Percentiles rank a stretch among this genome's conserved stretches.
Conservation (phyloP, 2,329 filamentous ascomycete genomes). For the Laburnicola sp. region DNA sequence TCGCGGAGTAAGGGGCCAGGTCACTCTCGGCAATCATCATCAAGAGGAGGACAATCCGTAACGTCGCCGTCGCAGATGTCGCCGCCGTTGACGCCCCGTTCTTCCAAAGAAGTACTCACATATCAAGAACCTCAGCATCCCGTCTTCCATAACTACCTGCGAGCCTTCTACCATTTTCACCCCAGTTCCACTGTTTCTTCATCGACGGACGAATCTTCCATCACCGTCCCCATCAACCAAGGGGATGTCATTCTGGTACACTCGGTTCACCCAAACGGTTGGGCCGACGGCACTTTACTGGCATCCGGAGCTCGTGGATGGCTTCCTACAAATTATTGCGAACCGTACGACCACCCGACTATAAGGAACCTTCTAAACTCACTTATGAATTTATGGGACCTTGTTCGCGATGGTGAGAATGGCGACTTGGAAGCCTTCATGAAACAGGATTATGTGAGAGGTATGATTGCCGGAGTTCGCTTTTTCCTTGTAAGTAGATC, state of each 20-base stretch:
- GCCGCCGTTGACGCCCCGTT: conserved; percentile 74
- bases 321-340: conserved; percentile 98
- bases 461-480: conserved; percentile 89
- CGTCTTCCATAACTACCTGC: conserved; percentile 90
- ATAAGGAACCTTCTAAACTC: conserved; percentile 85
- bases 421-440: conserved; percentile 78
- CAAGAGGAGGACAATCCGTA: conserved; percentile 36
- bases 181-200: conserved; percentile 76
- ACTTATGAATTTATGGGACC: conserved; percentile 88
- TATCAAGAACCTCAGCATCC: conserved; percentile 56
- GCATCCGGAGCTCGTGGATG: conserved; percentile 86
- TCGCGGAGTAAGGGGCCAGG: conserved; percentile 24
- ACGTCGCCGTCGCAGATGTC: conserved; percentile 63
- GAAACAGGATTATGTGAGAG: conserved; percentile 92
- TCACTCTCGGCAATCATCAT: conserved; percentile 40
- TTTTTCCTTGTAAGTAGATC: conserved; percentile 74
- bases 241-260: conserved; percentile 94
- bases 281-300: conserved; percentile 93
- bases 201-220: conserved; percentile 64
- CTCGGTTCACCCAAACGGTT: conserved; percentile 96
- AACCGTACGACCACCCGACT: conserved; percentile 85
- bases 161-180: conserved; percentile 91
- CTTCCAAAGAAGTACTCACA: conserved; percentile 63
- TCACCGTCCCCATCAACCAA: conserved; percentile 84
- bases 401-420: conserved; percentile 75